phyloP scores from a whole-genome alignment of 73 alveolate species.

The Symbiodinium natans region DNA sequence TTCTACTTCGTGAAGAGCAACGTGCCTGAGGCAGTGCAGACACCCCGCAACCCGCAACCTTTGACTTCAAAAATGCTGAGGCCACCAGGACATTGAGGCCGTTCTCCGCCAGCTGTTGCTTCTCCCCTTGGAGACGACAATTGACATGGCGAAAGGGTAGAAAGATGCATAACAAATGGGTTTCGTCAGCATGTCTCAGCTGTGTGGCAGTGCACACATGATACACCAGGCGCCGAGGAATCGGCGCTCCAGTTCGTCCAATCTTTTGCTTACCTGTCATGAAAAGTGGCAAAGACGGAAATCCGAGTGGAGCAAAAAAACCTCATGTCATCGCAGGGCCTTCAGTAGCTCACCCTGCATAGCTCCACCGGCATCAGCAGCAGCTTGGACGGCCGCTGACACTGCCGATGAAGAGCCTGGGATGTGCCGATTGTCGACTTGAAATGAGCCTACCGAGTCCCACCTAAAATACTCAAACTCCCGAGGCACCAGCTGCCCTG shows the following conservation, averaged over 20 bases:
- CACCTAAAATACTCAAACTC: too few relatives aligned
- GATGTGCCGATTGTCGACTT: neutral
- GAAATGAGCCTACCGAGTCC: too few relatives aligned
- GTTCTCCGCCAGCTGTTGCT: slow-evolving; percentile 80
- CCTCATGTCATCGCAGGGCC: neutral
- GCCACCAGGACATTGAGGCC: slow-evolving; percentile 63
- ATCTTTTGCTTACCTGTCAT: slow-evolving; percentile 37
- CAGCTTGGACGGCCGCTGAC: slow-evolving; percentile 65
- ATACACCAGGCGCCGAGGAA: neutral
- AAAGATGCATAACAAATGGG: neutral
- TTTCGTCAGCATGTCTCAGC: too few relatives aligned
- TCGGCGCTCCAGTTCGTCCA: slow-evolving; percentile 45
- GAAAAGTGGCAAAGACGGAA: neutral
- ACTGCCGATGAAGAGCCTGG: slow-evolving; percentile 50
- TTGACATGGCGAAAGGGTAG: neutral
- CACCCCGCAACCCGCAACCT: neutral
- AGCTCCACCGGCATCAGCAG: slow-evolving; percentile 50
- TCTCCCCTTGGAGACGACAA: slow-evolving; percentile 24
- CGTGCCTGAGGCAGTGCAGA: slow-evolving; percentile 29
- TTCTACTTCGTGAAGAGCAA: slow-evolving; percentile 47
- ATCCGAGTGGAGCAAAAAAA: neutral
- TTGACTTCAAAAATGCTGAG: neutral
- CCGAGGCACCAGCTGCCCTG: neutral
- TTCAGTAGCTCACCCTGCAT: slow-evolving; percentile 43
- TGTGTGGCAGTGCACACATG: too few relatives aligned